Conservation (phyloP, 2,329 filamentous ascomycete genomes). For the Ophiosphaerella narmari region DNA sequence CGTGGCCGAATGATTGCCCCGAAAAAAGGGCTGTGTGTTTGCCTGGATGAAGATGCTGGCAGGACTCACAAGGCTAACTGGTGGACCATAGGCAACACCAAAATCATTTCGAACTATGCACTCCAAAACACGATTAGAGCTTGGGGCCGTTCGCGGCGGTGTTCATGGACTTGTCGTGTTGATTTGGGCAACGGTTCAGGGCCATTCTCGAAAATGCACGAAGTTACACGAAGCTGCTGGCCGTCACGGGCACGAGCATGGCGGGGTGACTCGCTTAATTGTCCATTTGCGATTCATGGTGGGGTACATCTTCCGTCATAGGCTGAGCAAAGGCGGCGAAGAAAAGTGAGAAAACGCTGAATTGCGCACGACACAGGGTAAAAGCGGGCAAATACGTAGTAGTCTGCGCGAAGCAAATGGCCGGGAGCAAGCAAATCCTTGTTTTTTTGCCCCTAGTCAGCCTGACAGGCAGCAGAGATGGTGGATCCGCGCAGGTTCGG, state of each 20-base stretch:
- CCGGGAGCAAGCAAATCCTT: not conserved
- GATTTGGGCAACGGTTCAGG: not conserved
- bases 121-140: too few relatives aligned
- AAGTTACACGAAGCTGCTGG: slow-evolving; percentile 16
- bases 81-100: too few relatives aligned
- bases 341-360: slow-evolving; percentile 1
- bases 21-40: too few relatives aligned
- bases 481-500: slow-evolving; percentile 24
- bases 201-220: not conserved
- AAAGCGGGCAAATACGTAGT: slow-evolving; percentile 1
- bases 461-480: slow-evolving; percentile 22
- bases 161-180: too few relatives aligned
- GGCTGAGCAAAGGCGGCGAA: slow-evolving; percentile 8
- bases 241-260: slow-evolving; percentile 1
- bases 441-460: slow-evolving; percentile 9
- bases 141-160: too few relatives aligned
- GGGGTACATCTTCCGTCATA: slow-evolving; percentile 20
- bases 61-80: too few relatives aligned
- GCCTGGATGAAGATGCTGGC: too few relatives aligned
- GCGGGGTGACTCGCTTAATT: slow-evolving; percentile 19
- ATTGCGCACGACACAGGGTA: slow-evolving; percentile 8
- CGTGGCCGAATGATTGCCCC: too few relatives aligned
- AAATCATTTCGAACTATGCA: too few relatives aligned
- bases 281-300: slow-evolving; percentile 14
- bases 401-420: not conserved